Evolutionary conservation across 2,329 filamentous ascomycete species (phyloP), one percentile per base, ranked within the genome.

Genomic region (Onygenales sp.): DNA sequence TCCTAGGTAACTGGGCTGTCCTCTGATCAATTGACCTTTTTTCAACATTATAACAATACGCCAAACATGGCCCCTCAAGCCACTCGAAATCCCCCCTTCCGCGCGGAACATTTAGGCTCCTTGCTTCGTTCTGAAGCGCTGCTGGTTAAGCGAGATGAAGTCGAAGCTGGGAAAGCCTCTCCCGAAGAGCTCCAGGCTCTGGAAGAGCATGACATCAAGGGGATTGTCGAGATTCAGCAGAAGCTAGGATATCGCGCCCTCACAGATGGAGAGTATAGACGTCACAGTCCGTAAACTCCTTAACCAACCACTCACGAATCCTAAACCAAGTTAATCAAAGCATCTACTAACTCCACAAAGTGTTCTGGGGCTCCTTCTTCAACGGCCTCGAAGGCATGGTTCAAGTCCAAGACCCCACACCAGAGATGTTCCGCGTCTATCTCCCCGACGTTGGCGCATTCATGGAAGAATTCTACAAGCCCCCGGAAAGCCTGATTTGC

Each of bases 81-180:
- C 47, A 71, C 65, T 56, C 70, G 70, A 57, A 67, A 71, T 56
- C 79, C 81, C 42, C 84, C 82, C 49, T 88, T 86, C 70, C 79
- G 86, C 64, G 84, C 84, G 55, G 85, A 88, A 70, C 85, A 88
- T 59, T 77, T 87, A 56, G 85, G 85, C 49, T 87, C 84, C 11
- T 74, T 88, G 34, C 78, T 88, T 54, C 82, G 85, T 34, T 84
- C 85, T 1, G 68, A 80, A 51, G 70, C 77, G 50, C 77, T 88
- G 31, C 74, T 86, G 11, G 73, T 80, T 46, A 79, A 79, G 47
- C 76, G 85, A 67, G 72, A 76, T 58, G 66, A 78, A 64, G 68
- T 77, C 55, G 75, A 84, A 58, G 78, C 81, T 52, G 80, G 80
- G 54, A 71, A 79, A 59, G 65, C 77, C 42, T 70, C 74, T 6